Evolutionary conservation across 805 yeast species (phyloP).

Genomic region (Cyberlindnera suaveolens): DNA sequence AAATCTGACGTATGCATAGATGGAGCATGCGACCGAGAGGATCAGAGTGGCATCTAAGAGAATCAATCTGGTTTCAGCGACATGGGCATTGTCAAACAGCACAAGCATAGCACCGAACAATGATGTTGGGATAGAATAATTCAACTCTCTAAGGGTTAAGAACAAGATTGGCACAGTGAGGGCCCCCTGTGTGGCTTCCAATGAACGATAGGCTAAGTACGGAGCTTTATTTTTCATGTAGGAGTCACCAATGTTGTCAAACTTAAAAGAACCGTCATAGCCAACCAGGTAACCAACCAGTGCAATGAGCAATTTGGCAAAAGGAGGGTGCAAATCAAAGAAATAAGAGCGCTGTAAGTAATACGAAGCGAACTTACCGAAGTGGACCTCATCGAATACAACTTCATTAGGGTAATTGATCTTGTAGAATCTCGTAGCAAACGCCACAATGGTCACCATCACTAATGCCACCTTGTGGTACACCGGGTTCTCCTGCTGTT

Average conservation of each 20-base stretch:
- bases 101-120: slow-evolving; percentile 70
- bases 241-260: slow-evolving; percentile 81
- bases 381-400: slow-evolving; percentile 83
- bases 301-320: slow-evolving; percentile 90
- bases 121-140: slow-evolving; percentile 74
- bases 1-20: slow-evolving; percentile 75
- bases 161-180: slow-evolving; percentile 80
- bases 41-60: slow-evolving; percentile 86
- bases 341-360: slow-evolving; percentile 87
- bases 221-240: slow-evolving; percentile 80
- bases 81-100: slow-evolving; percentile 84
- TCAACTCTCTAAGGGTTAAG: slow-evolving; percentile 78
- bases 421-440: slow-evolving; percentile 56
- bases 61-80: slow-evolving; percentile 84
- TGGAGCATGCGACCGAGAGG: slow-evolving; percentile 73
- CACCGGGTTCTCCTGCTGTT: not conserved
- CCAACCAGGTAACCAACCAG: slow-evolving; percentile 85
- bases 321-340: slow-evolving; percentile 97
- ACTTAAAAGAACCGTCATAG: slow-evolving; percentile 87
- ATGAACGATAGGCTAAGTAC: slow-evolving; percentile 72
- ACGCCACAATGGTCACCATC: slow-evolving; percentile 59
- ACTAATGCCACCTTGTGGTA: slow-evolving; percentile 42
- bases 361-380: slow-evolving; percentile 80
- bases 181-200: slow-evolving; percentile 77
- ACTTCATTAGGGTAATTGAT: slow-evolving; percentile 66